Conservation (phyloP, 2,329 filamentous ascomycete species). For the Trichophyton schoenleinii region DNA sequence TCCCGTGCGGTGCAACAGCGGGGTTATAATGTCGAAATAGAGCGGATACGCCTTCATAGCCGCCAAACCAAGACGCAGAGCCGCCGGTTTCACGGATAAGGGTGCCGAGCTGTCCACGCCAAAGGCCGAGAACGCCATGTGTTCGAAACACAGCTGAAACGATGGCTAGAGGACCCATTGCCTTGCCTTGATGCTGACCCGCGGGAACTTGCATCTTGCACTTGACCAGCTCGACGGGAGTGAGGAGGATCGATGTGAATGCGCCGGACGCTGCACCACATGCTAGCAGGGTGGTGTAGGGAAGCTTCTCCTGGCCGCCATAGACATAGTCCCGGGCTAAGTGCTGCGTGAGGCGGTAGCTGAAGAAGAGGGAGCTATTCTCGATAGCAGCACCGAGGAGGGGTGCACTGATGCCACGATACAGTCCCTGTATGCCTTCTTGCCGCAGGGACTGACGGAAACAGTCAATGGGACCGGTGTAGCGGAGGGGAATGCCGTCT, state of each 20-base stretch:
- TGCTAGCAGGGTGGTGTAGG: conserved; percentile 60
- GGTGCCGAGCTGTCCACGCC: conserved; percentile 89
- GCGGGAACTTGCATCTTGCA: conserved; percentile 86
- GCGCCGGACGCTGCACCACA: conserved; percentile 80
- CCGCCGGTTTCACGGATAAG: conserved; percentile 89
- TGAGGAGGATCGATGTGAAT: conserved; percentile 81
- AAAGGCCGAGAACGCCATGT: conserved; percentile 76
- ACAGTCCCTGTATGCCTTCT: conserved; percentile 71
- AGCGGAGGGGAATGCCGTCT: conserved; percentile 65
- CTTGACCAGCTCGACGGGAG: conserved; percentile 92
- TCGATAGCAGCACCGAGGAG: conserved; percentile 84
- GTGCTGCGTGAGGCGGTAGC: conserved; percentile 57
- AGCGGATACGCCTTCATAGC: conserved; percentile 66
- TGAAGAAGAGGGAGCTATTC: conserved; percentile 85
- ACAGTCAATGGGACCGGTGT: conserved; percentile 81
- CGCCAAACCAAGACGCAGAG: conserved; percentile 87
- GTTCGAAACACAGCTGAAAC: conserved; percentile 69
- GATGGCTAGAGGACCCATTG: conserved; percentile 55
- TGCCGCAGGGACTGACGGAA: conserved; percentile 71
- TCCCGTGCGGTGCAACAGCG: not conserved
- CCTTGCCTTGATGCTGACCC: conserved; percentile 30
- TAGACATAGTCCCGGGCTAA: conserved; percentile 54
- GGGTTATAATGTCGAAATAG: conserved; percentile 52
- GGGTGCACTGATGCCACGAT: conserved; percentile 85
- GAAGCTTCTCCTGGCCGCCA: conserved; percentile 43